Evolutionary conservation across 1,139 yeast species (phyloP).

Genomic region (Pneumocystis murina): DNA sequence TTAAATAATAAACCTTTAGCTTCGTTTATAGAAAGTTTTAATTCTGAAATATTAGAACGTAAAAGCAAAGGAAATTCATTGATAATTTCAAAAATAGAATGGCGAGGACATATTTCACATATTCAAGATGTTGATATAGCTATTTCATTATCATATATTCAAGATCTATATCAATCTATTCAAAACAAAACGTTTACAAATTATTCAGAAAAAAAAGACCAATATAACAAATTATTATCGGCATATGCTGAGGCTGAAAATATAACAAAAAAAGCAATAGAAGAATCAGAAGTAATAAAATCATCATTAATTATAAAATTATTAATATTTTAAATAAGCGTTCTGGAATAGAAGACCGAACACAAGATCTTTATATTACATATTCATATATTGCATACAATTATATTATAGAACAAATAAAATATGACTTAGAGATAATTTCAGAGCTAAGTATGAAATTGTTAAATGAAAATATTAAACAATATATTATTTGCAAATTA

Average conservation of each 20-base stretch:
- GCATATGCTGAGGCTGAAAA: neutral
- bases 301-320: neutral
- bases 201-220: neutral
- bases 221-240: neutral
- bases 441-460: neutral
- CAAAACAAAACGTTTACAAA: neutral
- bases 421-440: neutral
- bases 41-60: neutral
- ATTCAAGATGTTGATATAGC: neutral
- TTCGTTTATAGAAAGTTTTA: neutral
- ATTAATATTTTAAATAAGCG: neutral
- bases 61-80: neutral
- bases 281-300: neutral
- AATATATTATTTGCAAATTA: neutral
- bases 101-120: neutral
- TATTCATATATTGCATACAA: neutral
- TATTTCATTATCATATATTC: neutral
- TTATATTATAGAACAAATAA: neutral
- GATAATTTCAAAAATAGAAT: neutral
- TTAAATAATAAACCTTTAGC: neutral
- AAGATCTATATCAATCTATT: neutral
- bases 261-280: neutral
- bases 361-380: neutral
- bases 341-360: neutral
- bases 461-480: neutral